Conservation (phyloP, 768 basidiomycete species). For the Exsudoporus frostii region DNA sequence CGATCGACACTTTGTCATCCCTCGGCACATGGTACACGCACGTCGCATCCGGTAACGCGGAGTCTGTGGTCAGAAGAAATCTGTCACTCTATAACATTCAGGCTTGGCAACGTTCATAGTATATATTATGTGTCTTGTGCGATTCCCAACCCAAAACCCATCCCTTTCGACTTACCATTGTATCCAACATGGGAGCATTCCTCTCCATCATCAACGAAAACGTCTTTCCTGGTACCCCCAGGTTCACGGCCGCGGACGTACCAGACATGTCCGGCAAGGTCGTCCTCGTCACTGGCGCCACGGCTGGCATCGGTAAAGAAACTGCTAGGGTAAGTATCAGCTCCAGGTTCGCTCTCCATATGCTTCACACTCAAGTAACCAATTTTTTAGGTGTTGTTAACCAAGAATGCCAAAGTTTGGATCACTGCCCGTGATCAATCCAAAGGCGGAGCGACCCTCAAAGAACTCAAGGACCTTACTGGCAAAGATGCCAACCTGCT, state of each 20-base stretch:
- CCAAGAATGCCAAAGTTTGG: constrained; percentile 31
- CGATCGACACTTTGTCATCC: no score
- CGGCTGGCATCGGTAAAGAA: constrained; percentile 50
- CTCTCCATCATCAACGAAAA: constrained; percentile 3
- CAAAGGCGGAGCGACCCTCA: constrained; percentile 14
- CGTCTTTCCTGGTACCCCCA: constrained; percentile 21
- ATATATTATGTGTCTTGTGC: no score
- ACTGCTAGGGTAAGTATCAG: constrained; percentile 30
- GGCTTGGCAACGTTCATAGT: no score
- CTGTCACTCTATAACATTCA: no score
- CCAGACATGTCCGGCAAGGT: constrained; percentile 39
- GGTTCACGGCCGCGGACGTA: constrained; percentile 27
- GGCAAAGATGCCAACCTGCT: constrained; percentile 32
- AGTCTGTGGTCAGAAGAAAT: no score
- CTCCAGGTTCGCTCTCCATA: not conserved
- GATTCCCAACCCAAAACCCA: not conserved
- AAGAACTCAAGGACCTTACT: constrained; percentile 20
- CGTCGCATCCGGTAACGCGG: no score
- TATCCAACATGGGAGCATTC: constrained; percentile 1
- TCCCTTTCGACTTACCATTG: not conserved
- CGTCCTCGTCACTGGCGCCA: constrained; percentile 44
- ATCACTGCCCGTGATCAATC: constrained; percentile 23
- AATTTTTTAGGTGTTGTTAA: constrained; percentile 16
- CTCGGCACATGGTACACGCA: no score
- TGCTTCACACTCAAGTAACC: not conserved